Base-by-base conservation (phyloP, 2,329 filamentous ascomycete genomes). In the Grosmannia serpens region DNA sequence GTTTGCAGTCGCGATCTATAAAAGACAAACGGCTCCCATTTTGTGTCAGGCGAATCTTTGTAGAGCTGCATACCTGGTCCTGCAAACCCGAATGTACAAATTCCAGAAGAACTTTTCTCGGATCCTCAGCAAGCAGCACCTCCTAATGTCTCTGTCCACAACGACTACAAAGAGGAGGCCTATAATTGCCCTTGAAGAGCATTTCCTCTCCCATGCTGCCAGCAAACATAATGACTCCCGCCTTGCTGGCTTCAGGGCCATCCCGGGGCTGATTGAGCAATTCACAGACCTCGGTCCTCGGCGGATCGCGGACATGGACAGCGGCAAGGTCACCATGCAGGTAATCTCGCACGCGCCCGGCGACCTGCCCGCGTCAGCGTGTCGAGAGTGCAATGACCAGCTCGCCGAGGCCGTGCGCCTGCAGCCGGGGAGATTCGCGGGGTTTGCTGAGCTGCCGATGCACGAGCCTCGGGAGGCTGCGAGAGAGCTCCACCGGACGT, bases 401-500 rank as follows among this genome's bases (percentile, higher is more conserved):
- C 41, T 58, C 17, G 57, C 57, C n/a, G 8, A 31, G 24, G 50
- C 57, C 26, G 24, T 58, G 22, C 33, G 26, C 11, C 11, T 13
- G 11, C 13, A 57, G 10, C 47, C 44, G 11, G 65, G 62, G 17
- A 47, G 44, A 17, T 66, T 69, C 44, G 64, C 64, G 20, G 63
- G 61, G 2, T 68, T 71, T 33, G 69, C 69, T 27, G 65, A 60
- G 38, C 63, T 59, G 65, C 70, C 55, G 64, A 75, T 67, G 68
- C 59, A 29, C 58, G 64, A 62, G 3, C 66, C 68, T 9, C 51
- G 67, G 62, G 68, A 74, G 68, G 72, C 76, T 67, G 71, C 77
- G 66, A 59, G 59, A 6, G 73, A 75, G 64, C 63, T 75, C 59
- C 63, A 65, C 51, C 68, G 74, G 11, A 75, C 74, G 61, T 69